Base-by-base conservation (phyloP, 306 rosid genomes). In the Trifolium dubium region DNA sequence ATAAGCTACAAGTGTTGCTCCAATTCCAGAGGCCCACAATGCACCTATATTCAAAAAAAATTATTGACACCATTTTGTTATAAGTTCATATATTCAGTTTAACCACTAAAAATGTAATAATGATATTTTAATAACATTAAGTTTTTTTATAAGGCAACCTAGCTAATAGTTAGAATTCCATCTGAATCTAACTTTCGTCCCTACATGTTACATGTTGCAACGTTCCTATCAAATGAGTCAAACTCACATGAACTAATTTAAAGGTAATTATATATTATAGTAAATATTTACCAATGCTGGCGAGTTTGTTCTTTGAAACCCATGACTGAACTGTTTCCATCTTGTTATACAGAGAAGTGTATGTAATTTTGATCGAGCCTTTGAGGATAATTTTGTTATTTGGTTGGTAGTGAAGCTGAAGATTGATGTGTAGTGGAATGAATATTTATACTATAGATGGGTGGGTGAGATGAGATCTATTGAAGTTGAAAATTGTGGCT, bases 21-120 rank as follows among this genome's bases (percentile, higher is more conserved):
- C 98, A 15, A 92, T 79, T 56, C 91, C 98, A 23, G 91, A 43
- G 3, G 95, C 95, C 98, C 96, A 92, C 0, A 92, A 59, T 5
- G 86, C 87, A 15, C 91, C 96, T 92, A 74, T 50, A 47, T 59
- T 9, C 2, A 71, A 71, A 37, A 71, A 37, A 55, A 49, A 49
- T 46, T 60, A 49, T 8, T 2, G 7, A 47, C 55, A 44, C 29
- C 35, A 53, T 58, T 30, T 35, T 18, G 60, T 54, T 9, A 9
- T 10, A 54, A 54, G 6, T 54, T 54, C 31, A 54, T 54, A 9
- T 54, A 23, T 23, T 3, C 2, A 53, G 19, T 18, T 51, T 51
- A 7, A 51, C 11, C 3, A 17, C 29, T 10, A 15, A 51, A 41
- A 41, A 41, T 41, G 13, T 43, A 43, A 10, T 41, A n/a, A n/a